Percentiles rank a stretch among this genome's conserved stretches.
These are phyloP conservation scores for Medicago arabica DNA, from an alignment of 306 rosid species.

Conservation along the genomic window DNA sequence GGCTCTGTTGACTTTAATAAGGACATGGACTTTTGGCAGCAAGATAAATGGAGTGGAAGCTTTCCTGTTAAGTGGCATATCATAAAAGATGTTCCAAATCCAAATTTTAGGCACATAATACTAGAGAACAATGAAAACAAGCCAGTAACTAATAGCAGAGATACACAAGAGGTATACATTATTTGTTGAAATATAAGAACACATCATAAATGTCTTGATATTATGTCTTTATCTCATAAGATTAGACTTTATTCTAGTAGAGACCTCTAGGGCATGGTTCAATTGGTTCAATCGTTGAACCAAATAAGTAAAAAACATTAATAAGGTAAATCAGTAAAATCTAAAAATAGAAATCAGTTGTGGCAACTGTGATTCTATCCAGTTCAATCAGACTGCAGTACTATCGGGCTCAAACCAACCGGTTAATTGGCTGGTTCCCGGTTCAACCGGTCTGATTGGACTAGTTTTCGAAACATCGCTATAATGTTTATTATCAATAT, in stretches of 20 bases:
- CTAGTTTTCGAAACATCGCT: background rate
- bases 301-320: background rate
- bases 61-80: slow-evolving; percentile 95
- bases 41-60: slow-evolving; percentile 98
- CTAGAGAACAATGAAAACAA: slow-evolving; percentile 92
- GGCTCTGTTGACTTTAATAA: slow-evolving; percentile 78
- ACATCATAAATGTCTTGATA: background rate
- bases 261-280: background rate
- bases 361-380: background rate
- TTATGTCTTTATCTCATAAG: background rate
- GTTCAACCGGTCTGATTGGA: background rate
- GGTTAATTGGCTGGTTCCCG: background rate
- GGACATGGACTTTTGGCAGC: slow-evolving; percentile 99
- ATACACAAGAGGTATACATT: slow-evolving; percentile 82
- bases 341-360: background rate
- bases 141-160: slow-evolving; percentile 98
- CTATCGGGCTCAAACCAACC: background rate
- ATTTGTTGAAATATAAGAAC: background rate
- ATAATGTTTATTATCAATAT: background rate
- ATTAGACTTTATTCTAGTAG: background rate
- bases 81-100: slow-evolving; percentile 82
- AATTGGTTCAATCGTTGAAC: background rate
- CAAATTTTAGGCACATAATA: slow-evolving; percentile 82
- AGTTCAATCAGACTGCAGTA: background rate
- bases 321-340: background rate